phyloP scores from a whole-genome alignment of 306 rosid genomes.

The Cucurbita moschata region DNA sequence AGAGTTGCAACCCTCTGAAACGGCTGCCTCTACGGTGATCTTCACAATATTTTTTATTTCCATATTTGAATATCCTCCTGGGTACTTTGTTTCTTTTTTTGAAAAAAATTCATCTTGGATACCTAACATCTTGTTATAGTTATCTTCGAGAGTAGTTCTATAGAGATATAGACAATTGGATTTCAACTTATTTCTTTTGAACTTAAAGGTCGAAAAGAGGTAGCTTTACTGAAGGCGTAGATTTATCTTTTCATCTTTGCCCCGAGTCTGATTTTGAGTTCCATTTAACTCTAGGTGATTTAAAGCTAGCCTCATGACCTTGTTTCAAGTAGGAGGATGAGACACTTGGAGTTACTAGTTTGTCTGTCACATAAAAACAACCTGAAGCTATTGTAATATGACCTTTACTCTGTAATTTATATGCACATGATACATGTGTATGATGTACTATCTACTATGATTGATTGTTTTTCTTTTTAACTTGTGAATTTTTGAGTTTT shows the following conservation, averaged over 20 bases:
- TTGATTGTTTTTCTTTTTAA: neutral
- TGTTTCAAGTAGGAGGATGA: constrained; percentile 2
- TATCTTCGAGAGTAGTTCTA: neutral
- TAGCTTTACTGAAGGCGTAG: neutral
- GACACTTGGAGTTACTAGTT: neutral
- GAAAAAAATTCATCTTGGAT: neutral
- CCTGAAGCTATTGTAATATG: neutral
- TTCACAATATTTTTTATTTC: neutral
- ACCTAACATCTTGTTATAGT: neutral
- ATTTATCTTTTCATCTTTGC: neutral
- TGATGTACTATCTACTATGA: neutral
- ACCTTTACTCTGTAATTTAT: neutral
- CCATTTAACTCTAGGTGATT: neutral
- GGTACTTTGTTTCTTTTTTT: neutral
- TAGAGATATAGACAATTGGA: neutral
- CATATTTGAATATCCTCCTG: neutral
- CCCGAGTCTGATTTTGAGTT: neutral
- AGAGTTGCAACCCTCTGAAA: neutral
- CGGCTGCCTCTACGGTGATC: neutral
- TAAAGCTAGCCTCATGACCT: neutral
- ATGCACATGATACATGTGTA: neutral
- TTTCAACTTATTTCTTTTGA: constrained; percentile 1
- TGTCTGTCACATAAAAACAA: neutral
- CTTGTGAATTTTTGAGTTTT: neutral
- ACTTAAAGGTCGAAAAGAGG: neutral